Conservation (phyloP, 2,329 filamentous ascomycete species). For the Microcyclospora pomicola region DNA sequence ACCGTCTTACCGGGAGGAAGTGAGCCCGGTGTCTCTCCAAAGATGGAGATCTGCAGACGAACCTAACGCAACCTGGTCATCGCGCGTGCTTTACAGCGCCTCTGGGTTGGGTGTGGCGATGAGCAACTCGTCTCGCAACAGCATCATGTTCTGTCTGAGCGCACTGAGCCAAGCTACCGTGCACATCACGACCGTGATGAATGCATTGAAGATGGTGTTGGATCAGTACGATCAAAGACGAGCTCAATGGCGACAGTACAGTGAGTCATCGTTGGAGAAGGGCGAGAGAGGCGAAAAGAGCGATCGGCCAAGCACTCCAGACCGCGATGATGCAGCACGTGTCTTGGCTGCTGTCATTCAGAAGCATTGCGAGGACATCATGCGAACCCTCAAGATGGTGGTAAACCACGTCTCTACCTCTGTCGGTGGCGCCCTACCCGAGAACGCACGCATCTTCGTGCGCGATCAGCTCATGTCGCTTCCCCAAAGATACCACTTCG, state of each 20-base stretch:
- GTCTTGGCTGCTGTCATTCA: constrained; percentile 65
- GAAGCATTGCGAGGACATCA: constrained; percentile 40
- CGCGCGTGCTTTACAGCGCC: constrained; percentile 61
- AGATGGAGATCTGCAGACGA: constrained; percentile 13
- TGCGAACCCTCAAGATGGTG: constrained; percentile 53
- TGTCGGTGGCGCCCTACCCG: constrained; percentile 77
- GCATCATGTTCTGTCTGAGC: constrained; percentile 68
- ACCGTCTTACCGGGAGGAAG: constrained; percentile 22
- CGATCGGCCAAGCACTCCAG: constrained; percentile 17
- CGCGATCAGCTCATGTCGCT: constrained; percentile 71
- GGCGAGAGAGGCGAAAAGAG: constrained; percentile 7
- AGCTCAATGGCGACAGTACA: constrained; percentile 34
- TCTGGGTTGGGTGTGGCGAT: constrained; percentile 84
- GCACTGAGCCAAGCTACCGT: constrained; percentile 72
- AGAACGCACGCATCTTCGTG: constrained; percentile 74
- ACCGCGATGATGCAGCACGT: constrained; percentile 29
- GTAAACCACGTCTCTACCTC: constrained; percentile 79
- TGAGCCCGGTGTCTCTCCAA: constrained; percentile 17
- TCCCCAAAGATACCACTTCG: constrained; percentile 67
- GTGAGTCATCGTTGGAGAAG: constrained; percentile 25
- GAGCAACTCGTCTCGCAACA: constrained; percentile 73
- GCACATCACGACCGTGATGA: constrained; percentile 62
- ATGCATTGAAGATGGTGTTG: constrained; percentile 58
- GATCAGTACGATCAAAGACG: constrained; percentile 57
- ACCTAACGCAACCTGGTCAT: constrained; percentile 51